Conservation (phyloP, 2,329 filamentous ascomycete genomes). For the Metarhizium guizhouense region DNA sequence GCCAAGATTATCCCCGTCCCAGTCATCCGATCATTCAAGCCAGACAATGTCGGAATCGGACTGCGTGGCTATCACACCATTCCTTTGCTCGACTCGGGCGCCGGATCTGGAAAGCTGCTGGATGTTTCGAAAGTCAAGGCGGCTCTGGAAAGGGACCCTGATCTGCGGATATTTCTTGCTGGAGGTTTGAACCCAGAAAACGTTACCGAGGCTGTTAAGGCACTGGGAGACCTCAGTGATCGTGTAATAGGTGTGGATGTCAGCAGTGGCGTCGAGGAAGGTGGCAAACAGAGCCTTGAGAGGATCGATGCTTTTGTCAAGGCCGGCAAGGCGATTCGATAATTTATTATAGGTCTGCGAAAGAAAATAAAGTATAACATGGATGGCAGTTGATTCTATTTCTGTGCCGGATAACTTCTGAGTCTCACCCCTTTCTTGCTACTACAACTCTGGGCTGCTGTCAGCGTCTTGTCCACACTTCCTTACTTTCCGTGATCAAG, state of each 20-base stretch:
- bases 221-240: conserved; percentile 48
- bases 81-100: conserved; percentile 78
- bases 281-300: conserved; percentile 68
- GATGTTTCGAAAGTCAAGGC: conserved; percentile 61
- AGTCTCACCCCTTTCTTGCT: no score
- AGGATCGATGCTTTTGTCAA: conserved; percentile 77
- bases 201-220: conserved; percentile 55
- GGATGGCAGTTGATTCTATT: background rate
- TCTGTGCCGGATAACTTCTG: no score
- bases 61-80: conserved; percentile 73
- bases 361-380: background rate
- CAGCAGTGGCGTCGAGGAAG: conserved; percentile 84
- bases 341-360: conserved; percentile 12
- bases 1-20: conserved; percentile 81
- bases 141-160: conserved; percentile 56
- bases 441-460: no score
- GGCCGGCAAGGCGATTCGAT: conserved; percentile 56
- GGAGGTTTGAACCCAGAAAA: conserved; percentile 79
- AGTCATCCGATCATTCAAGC: conserved; percentile 78
- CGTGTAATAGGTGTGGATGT: conserved; percentile 81
- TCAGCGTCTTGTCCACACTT: no score
- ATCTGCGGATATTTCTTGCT: conserved; percentile 71
- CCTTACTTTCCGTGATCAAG: no score
- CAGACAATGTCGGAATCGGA: conserved; percentile 62
- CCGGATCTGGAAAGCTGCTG: conserved; percentile 72